Evolutionary conservation across 176 grass and related monocot species (phyloP).

Genomic region (Themeda triandra): DNA sequence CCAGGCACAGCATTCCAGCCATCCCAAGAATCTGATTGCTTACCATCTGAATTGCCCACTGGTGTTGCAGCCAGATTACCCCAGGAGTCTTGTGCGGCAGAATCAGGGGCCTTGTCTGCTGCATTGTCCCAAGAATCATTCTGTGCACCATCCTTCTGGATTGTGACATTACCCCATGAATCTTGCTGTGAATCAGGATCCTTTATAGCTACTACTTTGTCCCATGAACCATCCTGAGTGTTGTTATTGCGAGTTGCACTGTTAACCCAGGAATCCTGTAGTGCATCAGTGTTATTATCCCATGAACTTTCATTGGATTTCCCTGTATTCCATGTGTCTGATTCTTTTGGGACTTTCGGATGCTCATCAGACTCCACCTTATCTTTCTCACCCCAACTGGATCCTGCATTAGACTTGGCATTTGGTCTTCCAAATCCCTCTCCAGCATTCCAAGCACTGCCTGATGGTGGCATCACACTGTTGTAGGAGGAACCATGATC

Average conservation of each 20-base stretch:
- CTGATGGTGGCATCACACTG: not conserved
- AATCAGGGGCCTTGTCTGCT: conserved; percentile 6
- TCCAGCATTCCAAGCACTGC: not conserved
- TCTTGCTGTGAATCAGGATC: conserved; percentile 7
- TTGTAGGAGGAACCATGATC: conserved; percentile 11
- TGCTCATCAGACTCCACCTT: conserved; percentile 3
- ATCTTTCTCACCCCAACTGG: not conserved
- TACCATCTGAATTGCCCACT: conserved; percentile 33
- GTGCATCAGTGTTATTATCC: conserved; percentile 25
- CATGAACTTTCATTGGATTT: conserved; percentile 30
- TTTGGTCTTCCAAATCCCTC: not conserved
- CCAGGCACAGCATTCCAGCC: conserved; percentile 31
- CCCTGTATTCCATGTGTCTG: not conserved
- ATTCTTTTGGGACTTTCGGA: not conserved
- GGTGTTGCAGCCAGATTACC: conserved; percentile 16
- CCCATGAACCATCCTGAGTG: conserved; percentile 15
- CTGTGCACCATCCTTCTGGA: not conserved
- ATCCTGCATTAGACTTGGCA: conserved; percentile 16
- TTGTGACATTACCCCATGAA: not conserved
- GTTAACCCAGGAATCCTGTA: conserved; percentile 15
- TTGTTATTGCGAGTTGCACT: not conserved
- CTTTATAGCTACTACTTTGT: not conserved
- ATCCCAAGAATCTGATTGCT: conserved; percentile 40
- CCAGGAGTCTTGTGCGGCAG: conserved; percentile 13
- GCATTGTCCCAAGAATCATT: conserved; percentile 32